Conservation (phyloP, 1,139 yeast genomes). For the Pichia sp. region DNA sequence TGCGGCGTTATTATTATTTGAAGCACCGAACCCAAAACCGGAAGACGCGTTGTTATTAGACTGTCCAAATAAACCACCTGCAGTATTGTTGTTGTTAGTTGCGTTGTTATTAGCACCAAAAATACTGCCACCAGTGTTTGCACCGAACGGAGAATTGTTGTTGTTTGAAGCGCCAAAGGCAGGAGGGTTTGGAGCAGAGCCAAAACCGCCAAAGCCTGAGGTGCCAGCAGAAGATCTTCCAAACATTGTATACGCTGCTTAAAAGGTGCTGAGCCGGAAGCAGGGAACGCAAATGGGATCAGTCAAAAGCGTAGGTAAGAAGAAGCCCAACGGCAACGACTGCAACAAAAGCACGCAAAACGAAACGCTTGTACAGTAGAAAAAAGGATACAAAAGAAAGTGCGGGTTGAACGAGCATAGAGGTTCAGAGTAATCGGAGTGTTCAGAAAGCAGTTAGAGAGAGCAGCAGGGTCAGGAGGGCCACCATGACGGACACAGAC, state of each 20-base stretch:
- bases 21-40: constrained; percentile 29
- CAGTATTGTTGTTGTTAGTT: constrained; percentile 18
- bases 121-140: constrained; percentile 2
- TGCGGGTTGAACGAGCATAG: no score
- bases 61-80: constrained; percentile 10
- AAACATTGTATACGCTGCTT: constrained; percentile 33
- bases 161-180: constrained; percentile 18
- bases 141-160: constrained; percentile 5
- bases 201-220: constrained; percentile 60
- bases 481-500: no score
- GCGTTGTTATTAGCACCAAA: constrained; percentile 31
- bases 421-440: no score
- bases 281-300: no score
- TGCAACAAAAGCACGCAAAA: no score
- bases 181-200: constrained; percentile 23
- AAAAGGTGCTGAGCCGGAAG: neutral
- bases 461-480: no score
- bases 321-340: no score
- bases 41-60: neutral
- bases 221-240: constrained; percentile 39
- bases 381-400: no score
- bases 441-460: no score
- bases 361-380: no score
- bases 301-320: neutral
- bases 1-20: constrained; percentile 3